These are phyloP conservation scores for Fusarium praegraminearum DNA, from an alignment of 2,329 filamentous ascomycete species.

Conservation along the genomic window DNA sequence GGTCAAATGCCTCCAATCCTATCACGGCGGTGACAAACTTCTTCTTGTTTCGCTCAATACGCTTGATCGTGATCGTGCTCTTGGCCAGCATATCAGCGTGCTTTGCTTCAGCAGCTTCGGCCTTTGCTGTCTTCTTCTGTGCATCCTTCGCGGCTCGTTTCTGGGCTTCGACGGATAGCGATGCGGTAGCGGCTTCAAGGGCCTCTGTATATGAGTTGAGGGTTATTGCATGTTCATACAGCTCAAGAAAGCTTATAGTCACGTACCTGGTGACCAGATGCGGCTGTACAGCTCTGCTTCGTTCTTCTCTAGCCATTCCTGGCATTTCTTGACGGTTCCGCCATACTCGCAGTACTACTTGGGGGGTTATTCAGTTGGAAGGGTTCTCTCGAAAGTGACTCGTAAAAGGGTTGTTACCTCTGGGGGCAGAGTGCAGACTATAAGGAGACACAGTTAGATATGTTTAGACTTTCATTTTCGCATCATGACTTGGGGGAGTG, in stretches of 20 bases:
- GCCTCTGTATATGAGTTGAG: constrained; percentile 67
- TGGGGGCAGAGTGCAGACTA: constrained; percentile 74
- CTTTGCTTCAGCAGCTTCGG: constrained; percentile 85
- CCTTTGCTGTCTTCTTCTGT: constrained; percentile 96
- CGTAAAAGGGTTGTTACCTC: constrained; percentile 62
- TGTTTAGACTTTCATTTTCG: constrained; percentile 26
- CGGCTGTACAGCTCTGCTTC: constrained; percentile 79
- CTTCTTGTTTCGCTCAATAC: constrained; percentile 97
- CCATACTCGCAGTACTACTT: constrained; percentile 98
- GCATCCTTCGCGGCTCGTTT: constrained; percentile 97
- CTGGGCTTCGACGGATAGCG: constrained; percentile 89
- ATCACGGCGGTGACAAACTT: constrained; percentile 96
- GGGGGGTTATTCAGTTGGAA: constrained; percentile 43
- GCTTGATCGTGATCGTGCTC: constrained; percentile 90
- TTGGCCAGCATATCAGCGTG: constrained; percentile 85
- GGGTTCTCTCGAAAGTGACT: constrained; percentile 13
- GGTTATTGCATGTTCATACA: constrained; percentile 20
- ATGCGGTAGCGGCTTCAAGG: constrained; percentile 83
- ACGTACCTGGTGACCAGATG: constrained; percentile 87
- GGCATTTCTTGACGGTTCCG: constrained; percentile 94
- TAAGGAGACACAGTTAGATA: constrained; percentile 27
- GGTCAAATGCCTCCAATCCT: constrained; percentile 88
- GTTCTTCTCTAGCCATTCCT: constrained; percentile 89
- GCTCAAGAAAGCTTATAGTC: not conserved
- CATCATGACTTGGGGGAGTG: constrained; percentile 3